Base-by-base conservation (phyloP, 1,284 basidiomycete species). In the Meira miltonrushii region DNA sequence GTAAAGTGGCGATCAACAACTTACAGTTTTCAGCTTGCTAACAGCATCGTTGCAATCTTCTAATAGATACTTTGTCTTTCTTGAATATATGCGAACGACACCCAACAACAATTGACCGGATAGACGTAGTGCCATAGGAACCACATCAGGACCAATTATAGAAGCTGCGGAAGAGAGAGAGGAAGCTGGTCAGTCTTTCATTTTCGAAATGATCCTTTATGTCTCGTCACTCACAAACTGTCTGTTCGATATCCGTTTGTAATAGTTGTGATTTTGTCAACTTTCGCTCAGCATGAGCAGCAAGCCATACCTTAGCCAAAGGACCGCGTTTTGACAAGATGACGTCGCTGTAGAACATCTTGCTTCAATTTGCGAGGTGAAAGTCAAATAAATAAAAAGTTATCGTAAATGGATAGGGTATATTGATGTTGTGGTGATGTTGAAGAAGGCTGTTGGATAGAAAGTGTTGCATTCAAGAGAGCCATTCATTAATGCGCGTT, bases 31-130 rank as follows among this genome's bases (percentile, higher is more conserved):
- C 61, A 98, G 94, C 79, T 93, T 92, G 55, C 93, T 81, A 59
- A 97, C 81, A 0, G 93, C 92, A 78, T 98, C 95, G 71, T 94
- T 94, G 78, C 93, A 97, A 79, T 98, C 94, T 74, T 98, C 94
- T 67, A 96, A 82, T 1, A 98, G 84, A 80, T 98, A 98, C 77
- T 96, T 95, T 21, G 92, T 91, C 79, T 98, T 96, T 52, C 94
- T 85, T 72, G 92, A 93, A 80, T 98, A 97, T 75, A 98, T 97
- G 61, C 95, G 86, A 53, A 93, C 92, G 57, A 98, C 92, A 72
- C 94, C 94, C 41, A 98, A 85, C 60, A 98, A 84, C 49, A 98
- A 84, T 74, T 97, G 94, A 8, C 94, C 94, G 40, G 91, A 95
- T 17, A 97, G 82, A 58, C 94, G 88, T 21, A 98, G 86, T 1